Percentiles rank a stretch among this genome's conserved stretches.
Conservation (phyloP, 768 basidiomycete species). For the Agrocybe pediades region DNA sequence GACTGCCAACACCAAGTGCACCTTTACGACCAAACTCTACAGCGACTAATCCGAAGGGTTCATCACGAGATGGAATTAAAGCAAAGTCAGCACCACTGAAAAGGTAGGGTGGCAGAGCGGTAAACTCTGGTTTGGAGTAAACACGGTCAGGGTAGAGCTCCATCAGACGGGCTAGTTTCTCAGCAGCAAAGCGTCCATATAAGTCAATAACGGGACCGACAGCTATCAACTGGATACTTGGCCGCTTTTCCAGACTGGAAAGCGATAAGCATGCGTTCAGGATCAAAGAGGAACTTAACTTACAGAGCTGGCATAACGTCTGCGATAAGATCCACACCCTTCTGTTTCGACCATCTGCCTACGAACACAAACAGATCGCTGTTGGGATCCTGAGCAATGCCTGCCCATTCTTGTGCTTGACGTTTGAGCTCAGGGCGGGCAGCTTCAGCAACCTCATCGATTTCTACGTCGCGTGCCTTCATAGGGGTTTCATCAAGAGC, state of each 20-base stretch:
- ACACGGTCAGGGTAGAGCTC: constrained; percentile 94
- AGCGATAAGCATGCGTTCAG: constrained; percentile 4
- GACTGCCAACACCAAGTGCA: constrained; percentile 93
- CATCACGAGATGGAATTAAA: constrained; percentile 93
- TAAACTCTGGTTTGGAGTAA: constrained; percentile 96
- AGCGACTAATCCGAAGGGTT: constrained; percentile 94
- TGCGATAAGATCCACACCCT: constrained; percentile 96
- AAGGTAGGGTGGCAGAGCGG: constrained; percentile 87
- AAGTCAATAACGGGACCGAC: constrained; percentile 96
- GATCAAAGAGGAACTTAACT: constrained; percentile 17
- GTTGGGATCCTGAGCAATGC: constrained; percentile 86
- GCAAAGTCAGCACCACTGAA: constrained; percentile 97
- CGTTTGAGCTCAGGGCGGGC: constrained; percentile 89
- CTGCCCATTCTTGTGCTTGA: constrained; percentile 95
- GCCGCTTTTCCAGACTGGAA: constrained; percentile 77
- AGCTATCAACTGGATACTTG: constrained; percentile 82
- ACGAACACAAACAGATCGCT: constrained; percentile 95
- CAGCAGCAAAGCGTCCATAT: constrained; percentile 93
- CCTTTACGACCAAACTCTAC: constrained; percentile 97
- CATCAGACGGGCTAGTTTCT: constrained; percentile 91
- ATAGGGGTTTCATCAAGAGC: constrained; percentile 83
- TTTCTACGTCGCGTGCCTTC: constrained; percentile 67
- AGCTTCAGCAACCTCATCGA: constrained; percentile 85
- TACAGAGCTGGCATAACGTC: constrained; percentile 91
- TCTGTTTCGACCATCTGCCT: constrained; percentile 98